These are phyloP conservation scores for Aspergillus coremiiformis DNA, from an alignment of 495 filamentous ascomycete species.

Conservation along the genomic window DNA sequence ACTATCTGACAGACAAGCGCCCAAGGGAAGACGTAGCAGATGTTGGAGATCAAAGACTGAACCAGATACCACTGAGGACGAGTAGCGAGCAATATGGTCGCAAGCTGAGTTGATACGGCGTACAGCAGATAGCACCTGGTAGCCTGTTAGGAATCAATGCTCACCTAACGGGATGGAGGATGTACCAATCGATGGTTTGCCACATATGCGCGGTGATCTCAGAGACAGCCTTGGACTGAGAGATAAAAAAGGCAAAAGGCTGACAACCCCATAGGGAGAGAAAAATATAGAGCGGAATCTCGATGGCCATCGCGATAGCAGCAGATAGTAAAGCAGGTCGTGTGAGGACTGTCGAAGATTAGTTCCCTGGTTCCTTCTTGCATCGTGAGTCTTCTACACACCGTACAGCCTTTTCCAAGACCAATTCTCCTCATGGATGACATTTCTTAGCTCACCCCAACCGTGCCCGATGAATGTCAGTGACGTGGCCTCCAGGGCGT, in stretches of 20 bases:
- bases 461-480: conserved; percentile 60
- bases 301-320: conserved; percentile 45
- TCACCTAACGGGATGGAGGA: neutral
- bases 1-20: conserved; percentile 52
- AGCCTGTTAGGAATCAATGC: conserved; percentile 36
- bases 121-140: conserved; percentile 75
- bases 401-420: conserved; percentile 12
- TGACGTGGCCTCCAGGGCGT: conserved; percentile 56
- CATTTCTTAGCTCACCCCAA: conserved; percentile 49
- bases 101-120: conserved; percentile 55
- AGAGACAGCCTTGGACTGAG: conserved; percentile 47
- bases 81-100: conserved; percentile 58
- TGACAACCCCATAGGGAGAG: conserved; percentile 51
- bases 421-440: conserved; percentile 28
- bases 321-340: conserved; percentile 49
- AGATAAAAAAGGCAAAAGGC: conserved; percentile 55
- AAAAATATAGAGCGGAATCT: conserved; percentile 56
- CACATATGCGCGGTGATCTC: conserved; percentile 62
- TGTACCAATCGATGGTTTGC: conserved; percentile 28
- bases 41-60: conserved; percentile 56
- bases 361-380: neutral
- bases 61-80: conserved; percentile 59
- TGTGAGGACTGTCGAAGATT: conserved; percentile 30
- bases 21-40: conserved; percentile 65
- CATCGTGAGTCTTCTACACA: neutral